phyloP scores from a whole-genome alignment of 2,329 filamentous ascomycete species.

The Phoma sp. region DNA sequence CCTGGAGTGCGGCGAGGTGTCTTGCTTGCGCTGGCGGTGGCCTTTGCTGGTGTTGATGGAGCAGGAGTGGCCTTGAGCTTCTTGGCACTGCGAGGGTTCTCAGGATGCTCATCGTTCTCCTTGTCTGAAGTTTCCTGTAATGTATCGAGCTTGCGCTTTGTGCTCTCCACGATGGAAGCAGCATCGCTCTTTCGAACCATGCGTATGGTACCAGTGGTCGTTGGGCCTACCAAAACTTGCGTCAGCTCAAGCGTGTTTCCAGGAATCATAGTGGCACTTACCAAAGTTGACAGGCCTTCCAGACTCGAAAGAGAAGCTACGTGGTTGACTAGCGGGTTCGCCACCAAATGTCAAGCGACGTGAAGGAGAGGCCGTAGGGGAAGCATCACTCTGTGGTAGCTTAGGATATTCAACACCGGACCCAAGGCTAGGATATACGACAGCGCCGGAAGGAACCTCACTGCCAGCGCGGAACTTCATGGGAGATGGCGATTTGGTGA shows the following conservation, averaged over 20 bases:
- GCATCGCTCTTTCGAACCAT: conserved; percentile 54
- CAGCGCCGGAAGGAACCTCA: conserved; percentile 40
- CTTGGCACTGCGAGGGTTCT: conserved; percentile 44
- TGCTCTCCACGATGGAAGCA: conserved; percentile 37
- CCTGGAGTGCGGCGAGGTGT: conserved; percentile 38
- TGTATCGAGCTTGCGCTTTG: conserved; percentile 55
- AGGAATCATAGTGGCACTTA: background rate
- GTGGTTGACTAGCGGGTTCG: conserved; percentile 37
- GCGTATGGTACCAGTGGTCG: conserved; percentile 48
- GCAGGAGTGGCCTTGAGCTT: conserved; percentile 35
- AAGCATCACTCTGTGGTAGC: conserved; percentile 37
- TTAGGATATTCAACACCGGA: conserved; percentile 46
- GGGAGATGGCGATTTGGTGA: conserved; percentile 44
- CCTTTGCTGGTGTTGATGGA: conserved; percentile 36
- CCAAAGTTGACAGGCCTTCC: conserved; percentile 53
- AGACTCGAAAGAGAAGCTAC: conserved; percentile 58
- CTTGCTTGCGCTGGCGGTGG: conserved; percentile 37
- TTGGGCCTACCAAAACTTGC: conserved; percentile 30
- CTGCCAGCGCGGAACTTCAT: conserved; percentile 44
- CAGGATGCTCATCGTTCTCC: conserved; percentile 48
- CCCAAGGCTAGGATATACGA: conserved; percentile 39
- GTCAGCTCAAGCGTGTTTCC: background rate
- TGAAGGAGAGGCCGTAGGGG: conserved; percentile 36
- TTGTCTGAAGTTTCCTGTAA: conserved; percentile 49
- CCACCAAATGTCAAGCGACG: conserved; percentile 45